These are phyloP conservation scores for Peronospora belbahrii DNA, from an alignment of 352 stramenopile genomes.

Conservation along the genomic window DNA sequence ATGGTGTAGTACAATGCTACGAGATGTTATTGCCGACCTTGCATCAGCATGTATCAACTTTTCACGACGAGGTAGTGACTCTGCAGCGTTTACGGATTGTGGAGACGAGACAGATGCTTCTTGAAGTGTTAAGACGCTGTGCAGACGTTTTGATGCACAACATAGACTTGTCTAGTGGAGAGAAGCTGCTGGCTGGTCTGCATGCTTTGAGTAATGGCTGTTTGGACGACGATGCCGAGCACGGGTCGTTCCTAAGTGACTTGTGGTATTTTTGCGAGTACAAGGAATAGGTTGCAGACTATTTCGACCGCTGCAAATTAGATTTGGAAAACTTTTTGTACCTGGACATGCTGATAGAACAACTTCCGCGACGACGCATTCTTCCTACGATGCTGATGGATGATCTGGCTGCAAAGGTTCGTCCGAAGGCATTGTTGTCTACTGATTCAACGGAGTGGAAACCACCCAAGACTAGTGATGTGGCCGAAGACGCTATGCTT, in stretches of 20 bases:
- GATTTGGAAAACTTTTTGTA: slow-evolving; percentile 62
- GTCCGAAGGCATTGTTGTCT: slow-evolving; percentile 2
- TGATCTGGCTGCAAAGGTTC: slow-evolving; percentile 13
- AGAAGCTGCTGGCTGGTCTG: slow-evolving; percentile 49
- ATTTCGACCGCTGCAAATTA: slow-evolving; percentile 43
- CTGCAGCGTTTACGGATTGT: slow-evolving; percentile 34
- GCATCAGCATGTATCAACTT: slow-evolving; percentile 34
- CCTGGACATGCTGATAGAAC: slow-evolving; percentile 60
- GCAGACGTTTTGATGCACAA: slow-evolving; percentile 33
- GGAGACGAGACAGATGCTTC: slow-evolving; percentile 35
- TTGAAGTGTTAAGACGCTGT: slow-evolving; percentile 24
- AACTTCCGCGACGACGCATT: slow-evolving; percentile 41
- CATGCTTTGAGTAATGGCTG: slow-evolving; percentile 55
- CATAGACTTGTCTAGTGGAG: slow-evolving; percentile 11
- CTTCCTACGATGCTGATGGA: slow-evolving; percentile 12
- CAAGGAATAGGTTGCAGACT: slow-evolving; percentile 49
- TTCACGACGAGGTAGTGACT: slow-evolving; percentile 30
- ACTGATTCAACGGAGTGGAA: slow-evolving; percentile 12
- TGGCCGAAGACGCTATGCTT: slow-evolving; percentile 9
- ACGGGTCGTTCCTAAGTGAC: slow-evolving; percentile 67
- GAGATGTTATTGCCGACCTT: slow-evolving; percentile 43
- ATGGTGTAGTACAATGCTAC: slow-evolving; percentile 47
- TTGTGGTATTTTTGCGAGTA: slow-evolving; percentile 57
- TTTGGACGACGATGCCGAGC: slow-evolving; percentile 38
- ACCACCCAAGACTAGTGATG: not conserved